phyloP scores from a whole-genome alignment of 2,329 filamentous ascomycete genomes.

The Cladophialophora bantiana region DNA sequence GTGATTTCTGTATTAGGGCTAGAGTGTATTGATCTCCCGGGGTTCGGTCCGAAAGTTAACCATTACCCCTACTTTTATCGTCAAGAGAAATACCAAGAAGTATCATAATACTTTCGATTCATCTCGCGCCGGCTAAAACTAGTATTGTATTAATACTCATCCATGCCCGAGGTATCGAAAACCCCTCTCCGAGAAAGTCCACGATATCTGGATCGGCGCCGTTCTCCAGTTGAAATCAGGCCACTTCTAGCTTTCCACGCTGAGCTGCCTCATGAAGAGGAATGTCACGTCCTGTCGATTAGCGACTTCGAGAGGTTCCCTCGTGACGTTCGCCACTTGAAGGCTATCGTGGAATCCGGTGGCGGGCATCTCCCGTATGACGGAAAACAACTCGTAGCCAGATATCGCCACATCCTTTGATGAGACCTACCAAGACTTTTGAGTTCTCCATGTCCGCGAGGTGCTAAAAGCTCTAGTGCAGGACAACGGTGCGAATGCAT shows the following conservation, averaged over 20 bases:
- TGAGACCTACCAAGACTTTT: conserved; percentile 8
- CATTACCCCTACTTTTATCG: too few species aligned
- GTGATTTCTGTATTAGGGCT: too few species aligned
- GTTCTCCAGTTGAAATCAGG: neutral
- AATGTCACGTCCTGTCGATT: too few species aligned
- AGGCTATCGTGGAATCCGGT: conserved; percentile 16
- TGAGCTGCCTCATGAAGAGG: neutral
- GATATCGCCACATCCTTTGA: conserved; percentile 16
- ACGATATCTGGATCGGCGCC: neutral
- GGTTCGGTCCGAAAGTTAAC: too few species aligned
- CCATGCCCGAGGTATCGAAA: too few species aligned
- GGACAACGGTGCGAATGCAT: conserved; percentile 20
- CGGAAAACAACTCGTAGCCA: conserved; percentile 19
- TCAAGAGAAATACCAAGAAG: too few species aligned
- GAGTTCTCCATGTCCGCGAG: neutral
- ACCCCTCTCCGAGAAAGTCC: neutral
- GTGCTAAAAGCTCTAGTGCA: conserved; percentile 16
- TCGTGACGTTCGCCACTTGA: too few species aligned
- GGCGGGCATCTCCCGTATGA: conserved; percentile 18
- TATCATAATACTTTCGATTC: too few species aligned
- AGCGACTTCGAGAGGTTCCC: too few species aligned
- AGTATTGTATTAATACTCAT: too few species aligned
- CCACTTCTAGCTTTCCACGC: neutral
- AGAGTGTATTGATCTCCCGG: too few species aligned
- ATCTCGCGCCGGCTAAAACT: too few species aligned